Percentiles rank a stretch among this genome's conserved stretches.
Evolutionary conservation across 2,329 filamentous ascomycete species (phyloP).

Genomic region (Cladophialophora carrionii): DNA sequence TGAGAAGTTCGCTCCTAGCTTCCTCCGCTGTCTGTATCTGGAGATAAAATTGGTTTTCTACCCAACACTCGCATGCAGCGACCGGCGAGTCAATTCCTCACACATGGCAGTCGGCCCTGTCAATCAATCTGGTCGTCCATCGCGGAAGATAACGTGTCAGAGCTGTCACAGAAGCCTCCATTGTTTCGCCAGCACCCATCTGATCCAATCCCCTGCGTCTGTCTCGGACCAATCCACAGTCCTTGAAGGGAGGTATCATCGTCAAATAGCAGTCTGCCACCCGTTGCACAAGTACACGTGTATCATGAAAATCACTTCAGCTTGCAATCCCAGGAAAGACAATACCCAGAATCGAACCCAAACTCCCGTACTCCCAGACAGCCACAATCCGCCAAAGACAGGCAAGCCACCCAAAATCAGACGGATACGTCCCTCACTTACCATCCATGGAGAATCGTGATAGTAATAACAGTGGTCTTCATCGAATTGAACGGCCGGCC

Average conservation of each 20-base stretch:
- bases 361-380: not conserved
- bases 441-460: constrained; percentile 12
- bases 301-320: constrained; percentile 18
- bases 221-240: constrained; percentile 8
- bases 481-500: constrained; percentile 63
- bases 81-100: constrained; percentile 12
- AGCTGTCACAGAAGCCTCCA: not conserved
- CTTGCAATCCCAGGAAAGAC: not conserved
- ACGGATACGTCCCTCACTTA: constrained; percentile 5
- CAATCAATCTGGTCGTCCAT: constrained; percentile 7
- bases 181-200: constrained; percentile 7
- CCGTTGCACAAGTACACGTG: constrained; percentile 29
- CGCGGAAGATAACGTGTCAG: not conserved
- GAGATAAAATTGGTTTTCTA: constrained; percentile 14
- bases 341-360: not conserved
- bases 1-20: constrained; percentile 1
- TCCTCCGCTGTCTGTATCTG: constrained; percentile 10
- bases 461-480: constrained; percentile 39
- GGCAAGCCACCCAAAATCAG: constrained; percentile 13
- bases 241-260: constrained; percentile 4
- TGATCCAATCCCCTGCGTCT: constrained; percentile 4
- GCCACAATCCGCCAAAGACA: constrained; percentile 3
- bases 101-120: constrained; percentile 13
- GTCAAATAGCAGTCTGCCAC: constrained; percentile 24
- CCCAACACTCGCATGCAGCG: constrained; percentile 14